phyloP scores from a whole-genome alignment of 768 basidiomycete species.

The Rhizopogon vinicolor region DNA sequence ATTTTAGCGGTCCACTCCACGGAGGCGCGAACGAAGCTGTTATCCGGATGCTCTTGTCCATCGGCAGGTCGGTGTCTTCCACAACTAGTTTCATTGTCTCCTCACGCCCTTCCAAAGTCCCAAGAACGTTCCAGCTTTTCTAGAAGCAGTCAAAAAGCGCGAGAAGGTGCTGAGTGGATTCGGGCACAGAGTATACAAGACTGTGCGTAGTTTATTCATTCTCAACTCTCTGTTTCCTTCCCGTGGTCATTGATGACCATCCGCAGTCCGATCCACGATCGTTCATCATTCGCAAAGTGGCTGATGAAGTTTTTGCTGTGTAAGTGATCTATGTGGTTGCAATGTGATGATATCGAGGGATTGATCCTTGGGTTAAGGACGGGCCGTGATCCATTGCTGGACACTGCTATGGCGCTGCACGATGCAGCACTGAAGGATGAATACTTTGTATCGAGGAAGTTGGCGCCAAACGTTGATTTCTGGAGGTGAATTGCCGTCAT shows the following conservation, averaged over 20 bases:
- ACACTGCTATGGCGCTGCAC: slow-evolving; percentile 86
- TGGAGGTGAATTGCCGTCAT: slow-evolving; percentile 41
- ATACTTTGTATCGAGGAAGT: slow-evolving; percentile 76
- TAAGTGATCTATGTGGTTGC: slow-evolving; percentile 29
- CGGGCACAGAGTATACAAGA: slow-evolving; percentile 83
- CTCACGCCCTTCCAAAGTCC: slow-evolving; percentile 41
- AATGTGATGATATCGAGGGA: neutral
- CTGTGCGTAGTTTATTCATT: slow-evolving; percentile 33
- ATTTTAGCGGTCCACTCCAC: slow-evolving; percentile 25
- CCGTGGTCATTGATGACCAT: neutral
- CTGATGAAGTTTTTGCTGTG: slow-evolving; percentile 90
- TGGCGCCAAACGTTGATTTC: slow-evolving; percentile 91
- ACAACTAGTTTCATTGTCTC: neutral
- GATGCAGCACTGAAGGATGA: slow-evolving; percentile 89
- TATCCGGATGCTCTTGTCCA: slow-evolving; percentile 88
- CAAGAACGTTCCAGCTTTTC: slow-evolving; percentile 78
- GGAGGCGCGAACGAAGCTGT: slow-evolving; percentile 94
- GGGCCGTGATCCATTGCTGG: slow-evolving; percentile 77
- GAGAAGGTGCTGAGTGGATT: slow-evolving; percentile 90
- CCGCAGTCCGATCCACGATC: slow-evolving; percentile 83
- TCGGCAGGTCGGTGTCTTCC: slow-evolving; percentile 59
- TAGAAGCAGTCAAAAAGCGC: slow-evolving; percentile 83
- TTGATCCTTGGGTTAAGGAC: slow-evolving; percentile 43
- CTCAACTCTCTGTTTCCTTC: neutral
- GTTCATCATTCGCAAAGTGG: slow-evolving; percentile 85